These are phyloP conservation scores for Bolboschoenoplectus hybrid DNA, from an alignment of 202 grass and related monocot genomes.

Conservation along the genomic window DNA sequence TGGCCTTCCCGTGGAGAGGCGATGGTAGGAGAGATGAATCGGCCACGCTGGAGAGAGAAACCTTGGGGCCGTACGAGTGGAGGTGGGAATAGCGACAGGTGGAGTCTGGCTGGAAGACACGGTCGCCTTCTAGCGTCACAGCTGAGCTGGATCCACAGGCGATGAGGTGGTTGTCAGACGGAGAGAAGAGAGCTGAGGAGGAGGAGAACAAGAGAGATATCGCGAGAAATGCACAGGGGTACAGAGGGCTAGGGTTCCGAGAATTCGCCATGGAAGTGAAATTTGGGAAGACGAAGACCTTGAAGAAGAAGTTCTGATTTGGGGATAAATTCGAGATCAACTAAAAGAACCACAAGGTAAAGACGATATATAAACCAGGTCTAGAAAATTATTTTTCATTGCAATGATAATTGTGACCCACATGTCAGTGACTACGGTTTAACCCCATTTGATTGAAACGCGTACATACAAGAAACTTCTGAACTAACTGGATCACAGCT, in stretches of 20 bases:
- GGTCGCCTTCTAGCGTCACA: conserved; percentile 56
- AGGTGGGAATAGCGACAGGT: conserved; percentile 46
- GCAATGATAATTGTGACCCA: neutral
- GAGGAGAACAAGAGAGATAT: conserved; percentile 32
- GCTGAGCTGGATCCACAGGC: conserved; percentile 64
- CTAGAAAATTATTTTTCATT: neutral
- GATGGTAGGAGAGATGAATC: conserved; percentile 32
- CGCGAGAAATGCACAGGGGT: neutral
- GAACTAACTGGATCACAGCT: conserved; percentile 44
- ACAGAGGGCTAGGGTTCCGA: conserved; percentile 30
- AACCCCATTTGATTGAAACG: neutral
- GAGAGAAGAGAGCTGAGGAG: conserved; percentile 54
- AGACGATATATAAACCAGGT: conserved; percentile 17
- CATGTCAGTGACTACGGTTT: neutral
- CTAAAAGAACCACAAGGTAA: neutral
- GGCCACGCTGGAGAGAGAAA: conserved; percentile 37
- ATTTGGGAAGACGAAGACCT: neutral
- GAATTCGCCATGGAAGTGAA: conserved; percentile 56
- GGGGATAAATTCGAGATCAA: conserved; percentile 31
- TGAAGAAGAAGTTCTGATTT: conserved; percentile 21
- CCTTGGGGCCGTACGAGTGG: conserved; percentile 40
- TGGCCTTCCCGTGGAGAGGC: conserved; percentile 63
- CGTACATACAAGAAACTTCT: neutral
- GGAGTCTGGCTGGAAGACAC: conserved; percentile 70
- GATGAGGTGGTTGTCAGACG: conserved; percentile 79